Evolutionary conservation across 106 monocot genomes (phyloP).

Genomic region (Platanthera guangdongensis): DNA sequence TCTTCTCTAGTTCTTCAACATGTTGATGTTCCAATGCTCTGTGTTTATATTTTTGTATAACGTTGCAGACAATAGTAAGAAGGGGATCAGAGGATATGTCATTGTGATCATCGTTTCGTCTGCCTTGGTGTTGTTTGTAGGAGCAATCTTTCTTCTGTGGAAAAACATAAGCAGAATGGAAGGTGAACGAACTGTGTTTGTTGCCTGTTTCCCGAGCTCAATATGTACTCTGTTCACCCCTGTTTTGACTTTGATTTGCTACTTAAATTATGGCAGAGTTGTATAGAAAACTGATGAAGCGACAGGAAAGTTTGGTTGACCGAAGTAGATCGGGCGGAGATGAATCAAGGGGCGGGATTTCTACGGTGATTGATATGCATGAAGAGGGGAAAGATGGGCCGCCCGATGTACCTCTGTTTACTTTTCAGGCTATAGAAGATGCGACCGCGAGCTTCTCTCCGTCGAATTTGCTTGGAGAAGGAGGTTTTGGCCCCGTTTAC

Average conservation of each 20-base stretch:
- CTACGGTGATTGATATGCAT: not conserved
- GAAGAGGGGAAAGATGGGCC: not conserved
- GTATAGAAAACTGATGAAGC: too few relatives aligned
- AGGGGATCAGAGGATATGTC: too few relatives aligned
- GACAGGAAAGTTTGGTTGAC: not conserved
- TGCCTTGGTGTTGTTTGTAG: too few relatives aligned
- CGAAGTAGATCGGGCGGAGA: not conserved
- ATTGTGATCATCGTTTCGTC: too few relatives aligned
- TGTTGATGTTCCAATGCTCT: not conserved
- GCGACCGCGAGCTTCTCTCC: constrained; percentile 25
- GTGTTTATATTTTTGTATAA: not conserved
- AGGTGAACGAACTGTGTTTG: too few relatives aligned
- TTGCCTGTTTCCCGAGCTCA: too few relatives aligned
- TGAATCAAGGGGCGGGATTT: not conserved
- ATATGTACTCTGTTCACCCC: too few relatives aligned
- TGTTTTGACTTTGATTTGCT: too few relatives aligned
- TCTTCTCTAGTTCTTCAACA: not conserved
- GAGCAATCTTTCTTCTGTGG: too few relatives aligned
- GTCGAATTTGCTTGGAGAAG: constrained; percentile 16
- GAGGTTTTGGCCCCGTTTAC: constrained; percentile 33
- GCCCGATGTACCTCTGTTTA: constrained; percentile 13
- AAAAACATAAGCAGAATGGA: too few relatives aligned
- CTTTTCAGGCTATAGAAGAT: constrained; percentile 8
- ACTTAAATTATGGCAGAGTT: too few relatives aligned
- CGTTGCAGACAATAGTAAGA: too few relatives aligned